Conservation (phyloP, 805 yeast genomes). For the Zygosaccharomyces lentus region DNA sequence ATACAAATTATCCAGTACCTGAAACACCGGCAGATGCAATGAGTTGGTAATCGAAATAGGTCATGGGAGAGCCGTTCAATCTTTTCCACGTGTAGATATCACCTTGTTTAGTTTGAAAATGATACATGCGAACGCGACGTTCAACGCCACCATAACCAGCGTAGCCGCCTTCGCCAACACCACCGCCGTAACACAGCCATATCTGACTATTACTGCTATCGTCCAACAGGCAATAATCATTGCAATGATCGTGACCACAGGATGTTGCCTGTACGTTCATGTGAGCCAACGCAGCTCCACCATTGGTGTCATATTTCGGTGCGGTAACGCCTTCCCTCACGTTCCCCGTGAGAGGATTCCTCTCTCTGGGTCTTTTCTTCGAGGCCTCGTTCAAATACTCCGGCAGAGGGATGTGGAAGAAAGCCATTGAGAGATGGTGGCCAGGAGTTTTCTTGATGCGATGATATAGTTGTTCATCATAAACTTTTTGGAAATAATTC, state of each 20-base stretch:
- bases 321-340: conserved; percentile 74
- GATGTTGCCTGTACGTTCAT: conserved; percentile 69
- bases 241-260: conserved; percentile 95
- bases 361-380: conserved; percentile 29
- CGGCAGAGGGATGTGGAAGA: conserved; percentile 91
- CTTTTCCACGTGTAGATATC: conserved; percentile 66
- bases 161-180: conserved; percentile 91
- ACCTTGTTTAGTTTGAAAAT: conserved; percentile 49
- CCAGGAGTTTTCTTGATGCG: conserved; percentile 34
- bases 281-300: conserved; percentile 52
- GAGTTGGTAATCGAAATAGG: conserved; percentile 46
- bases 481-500: conserved; percentile 45
- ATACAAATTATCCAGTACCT: conserved; percentile 29
- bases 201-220: conserved; percentile 37
- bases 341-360: conserved; percentile 50
- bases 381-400: conserved; percentile 57
- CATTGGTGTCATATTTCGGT: conserved; percentile 66
- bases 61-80: conserved; percentile 50
- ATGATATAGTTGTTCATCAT: conserved; percentile 29
- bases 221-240: conserved; percentile 79
- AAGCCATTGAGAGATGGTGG: conserved; percentile 70
- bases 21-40: conserved; percentile 45
- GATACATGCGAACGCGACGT: conserved; percentile 73
- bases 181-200: conserved; percentile 96
- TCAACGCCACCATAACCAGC: conserved; percentile 87